Percentiles rank a stretch among this genome's conserved stretches.
Conservation (phyloP, 2,329 filamentous ascomycete genomes). For the Hymenotorrendiella dingleyae region DNA sequence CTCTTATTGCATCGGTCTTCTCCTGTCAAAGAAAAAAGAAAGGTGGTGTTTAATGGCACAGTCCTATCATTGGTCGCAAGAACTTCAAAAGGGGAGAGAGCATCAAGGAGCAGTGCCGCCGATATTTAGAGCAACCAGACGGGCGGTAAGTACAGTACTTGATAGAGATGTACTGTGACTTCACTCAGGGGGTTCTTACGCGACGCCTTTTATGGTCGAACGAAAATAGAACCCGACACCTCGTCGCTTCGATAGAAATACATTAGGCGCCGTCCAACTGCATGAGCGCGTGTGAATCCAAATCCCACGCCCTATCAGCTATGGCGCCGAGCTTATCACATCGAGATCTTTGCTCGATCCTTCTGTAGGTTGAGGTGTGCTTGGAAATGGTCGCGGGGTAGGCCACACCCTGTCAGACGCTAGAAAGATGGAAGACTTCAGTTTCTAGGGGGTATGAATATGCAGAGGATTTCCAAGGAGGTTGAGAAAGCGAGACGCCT, state of each 20-base stretch:
- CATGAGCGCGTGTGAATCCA: slow-evolving; percentile 19
- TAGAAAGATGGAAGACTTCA: slow-evolving; percentile 6
- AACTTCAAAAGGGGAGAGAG: too few relatives aligned
- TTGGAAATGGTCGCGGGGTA: slow-evolving; percentile 1
- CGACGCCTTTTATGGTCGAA: too few relatives aligned
- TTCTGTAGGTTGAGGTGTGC: not conserved
- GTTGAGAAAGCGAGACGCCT: slow-evolving; percentile 23
- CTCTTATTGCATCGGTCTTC: too few relatives aligned
- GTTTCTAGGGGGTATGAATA: slow-evolving; percentile 7
- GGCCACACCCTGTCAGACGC: not conserved
- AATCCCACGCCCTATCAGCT: slow-evolving; percentile 11
- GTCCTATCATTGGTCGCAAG: too few relatives aligned
- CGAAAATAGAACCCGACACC: too few relatives aligned
- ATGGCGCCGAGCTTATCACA: slow-evolving; percentile 11
- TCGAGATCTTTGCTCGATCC: slow-evolving; percentile 2
- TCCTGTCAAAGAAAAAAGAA: too few relatives aligned
- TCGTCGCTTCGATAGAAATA: slow-evolving; percentile 22
- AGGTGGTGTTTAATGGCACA: too few relatives aligned
- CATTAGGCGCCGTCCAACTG: slow-evolving; percentile 22
- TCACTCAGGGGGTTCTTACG: too few relatives aligned
- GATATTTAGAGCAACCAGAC: too few relatives aligned
- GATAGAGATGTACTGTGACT: too few relatives aligned
- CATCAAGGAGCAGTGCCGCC: too few relatives aligned
- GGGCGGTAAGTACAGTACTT: too few relatives aligned
- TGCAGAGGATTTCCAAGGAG: slow-evolving; percentile 9